Conservation (phyloP, 2,329 filamentous ascomycete species). For the Phialocephala subalpina region DNA sequence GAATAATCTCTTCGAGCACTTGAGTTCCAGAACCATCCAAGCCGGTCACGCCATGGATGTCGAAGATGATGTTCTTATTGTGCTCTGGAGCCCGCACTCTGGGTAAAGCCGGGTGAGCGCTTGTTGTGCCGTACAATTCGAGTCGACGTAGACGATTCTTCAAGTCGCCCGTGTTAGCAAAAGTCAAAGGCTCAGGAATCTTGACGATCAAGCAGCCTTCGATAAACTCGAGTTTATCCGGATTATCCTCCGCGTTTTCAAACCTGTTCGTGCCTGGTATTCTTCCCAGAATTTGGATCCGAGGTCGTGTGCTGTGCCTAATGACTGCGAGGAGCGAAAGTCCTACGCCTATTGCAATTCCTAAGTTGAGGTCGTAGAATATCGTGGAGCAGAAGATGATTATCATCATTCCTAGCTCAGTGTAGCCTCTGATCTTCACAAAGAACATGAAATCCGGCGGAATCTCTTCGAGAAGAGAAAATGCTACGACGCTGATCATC, state of each 20-base stretch:
- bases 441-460: slow-evolving; percentile 95
- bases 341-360: slow-evolving; percentile 93
- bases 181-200: slow-evolving; percentile 95
- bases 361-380: slow-evolving; percentile 92
- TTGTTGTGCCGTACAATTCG: slow-evolving; percentile 87
- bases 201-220: slow-evolving; percentile 96
- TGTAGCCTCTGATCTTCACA: slow-evolving; percentile 82
- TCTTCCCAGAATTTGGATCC: slow-evolving; percentile 95
- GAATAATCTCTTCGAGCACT: slow-evolving; percentile 89
- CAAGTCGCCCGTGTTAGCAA: slow-evolving; percentile 94
- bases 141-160: slow-evolving; percentile 84
- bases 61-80: slow-evolving; percentile 94
- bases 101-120: slow-evolving; percentile 87
- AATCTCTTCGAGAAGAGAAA: slow-evolving; percentile 92
- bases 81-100: slow-evolving; percentile 78
- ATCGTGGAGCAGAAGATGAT: slow-evolving; percentile 92
- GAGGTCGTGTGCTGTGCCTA: slow-evolving; percentile 86
- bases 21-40: slow-evolving; percentile 94
- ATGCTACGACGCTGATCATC: slow-evolving; percentile 96
- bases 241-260: slow-evolving; percentile 81
- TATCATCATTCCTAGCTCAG: slow-evolving; percentile 85
- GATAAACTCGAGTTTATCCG: slow-evolving; percentile 82
- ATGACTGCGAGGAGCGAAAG: slow-evolving; percentile 90
- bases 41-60: slow-evolving; percentile 95
- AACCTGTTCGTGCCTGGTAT: slow-evolving; percentile 85